A percentile compares a stretch with the other conserved stretches of the same genome.
phyloP scores from a whole-genome alignment of 768 basidiomycete species.

The Coprinellus micaceus region DNA sequence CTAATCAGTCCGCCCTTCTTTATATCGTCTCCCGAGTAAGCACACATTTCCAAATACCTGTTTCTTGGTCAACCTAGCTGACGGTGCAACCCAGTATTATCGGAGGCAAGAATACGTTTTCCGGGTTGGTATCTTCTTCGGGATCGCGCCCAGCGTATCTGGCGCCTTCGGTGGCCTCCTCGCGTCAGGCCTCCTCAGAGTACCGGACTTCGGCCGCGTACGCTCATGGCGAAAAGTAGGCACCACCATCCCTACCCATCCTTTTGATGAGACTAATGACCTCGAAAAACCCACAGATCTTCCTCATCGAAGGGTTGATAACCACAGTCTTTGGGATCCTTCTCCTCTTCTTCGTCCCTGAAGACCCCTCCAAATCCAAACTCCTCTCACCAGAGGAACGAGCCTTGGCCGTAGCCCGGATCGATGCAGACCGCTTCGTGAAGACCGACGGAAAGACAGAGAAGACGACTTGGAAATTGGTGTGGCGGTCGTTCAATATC shows the following conservation, averaged over 20 bases:
- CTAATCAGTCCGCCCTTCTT: slow-evolving; percentile 37
- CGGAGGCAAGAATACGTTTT: slow-evolving; percentile 29
- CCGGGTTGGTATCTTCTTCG: slow-evolving; percentile 32
- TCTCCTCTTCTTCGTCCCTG: slow-evolving; percentile 24
- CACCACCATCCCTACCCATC: neutral
- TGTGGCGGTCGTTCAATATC: slow-evolving; percentile 15
- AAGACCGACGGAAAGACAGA: slow-evolving; percentile 20
- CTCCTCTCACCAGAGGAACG: slow-evolving; percentile 27
- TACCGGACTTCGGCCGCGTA: slow-evolving; percentile 29
- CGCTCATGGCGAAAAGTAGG: slow-evolving; percentile 33
- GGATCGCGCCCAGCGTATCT: slow-evolving; percentile 28
- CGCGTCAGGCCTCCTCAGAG: slow-evolving; percentile 32
- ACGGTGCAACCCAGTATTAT: no score
- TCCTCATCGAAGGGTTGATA: slow-evolving; percentile 31
- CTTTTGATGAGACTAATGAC: neutral
- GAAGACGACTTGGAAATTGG: slow-evolving; percentile 8
- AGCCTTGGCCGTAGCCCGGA: slow-evolving; percentile 23
- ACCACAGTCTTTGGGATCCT: slow-evolving; percentile 25
- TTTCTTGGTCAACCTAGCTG: no score
- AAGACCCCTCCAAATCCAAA: slow-evolving; percentile 23
- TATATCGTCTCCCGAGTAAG: slow-evolving; percentile 35
- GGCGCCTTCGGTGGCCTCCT: slow-evolving; percentile 36
- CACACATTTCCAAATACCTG: slow-evolving; percentile 5
- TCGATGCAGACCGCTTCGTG: slow-evolving; percentile 27
- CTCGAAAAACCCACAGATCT: slow-evolving; percentile 18